Conservation (phyloP, 371 early-diverging fungal genomes). For the Syncephalastrum contaminatum region DNA sequence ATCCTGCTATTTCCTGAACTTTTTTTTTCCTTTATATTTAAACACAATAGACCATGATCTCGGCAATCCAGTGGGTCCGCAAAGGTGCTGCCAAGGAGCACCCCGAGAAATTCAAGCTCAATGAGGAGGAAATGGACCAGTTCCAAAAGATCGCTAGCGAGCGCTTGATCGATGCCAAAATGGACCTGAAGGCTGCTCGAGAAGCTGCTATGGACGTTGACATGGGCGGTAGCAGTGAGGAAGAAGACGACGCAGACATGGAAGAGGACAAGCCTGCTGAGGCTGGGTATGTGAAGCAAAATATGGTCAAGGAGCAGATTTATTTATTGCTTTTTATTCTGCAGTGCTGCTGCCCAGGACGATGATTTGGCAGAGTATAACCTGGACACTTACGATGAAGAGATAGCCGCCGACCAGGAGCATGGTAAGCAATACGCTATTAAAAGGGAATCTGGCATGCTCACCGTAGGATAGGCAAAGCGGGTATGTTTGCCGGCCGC, state of each 20-base stretch:
- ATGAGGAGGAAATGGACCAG: conserved; percentile 83
- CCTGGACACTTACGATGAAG: conserved; percentile 72
- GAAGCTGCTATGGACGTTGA: conserved; percentile 35
- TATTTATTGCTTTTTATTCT: not conserved
- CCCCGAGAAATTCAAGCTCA: conserved; percentile 77
- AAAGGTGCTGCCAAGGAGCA: conserved; percentile 82
- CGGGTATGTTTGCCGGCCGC: conserved; percentile 65
- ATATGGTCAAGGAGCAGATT: not conserved
- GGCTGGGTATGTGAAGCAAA: conserved; percentile 1
- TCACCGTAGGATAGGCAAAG: conserved; percentile 14
- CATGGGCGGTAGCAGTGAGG: conserved; percentile 8
- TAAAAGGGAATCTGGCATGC: conserved; percentile 26
- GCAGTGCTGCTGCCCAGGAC: conserved; percentile 14
- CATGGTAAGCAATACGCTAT: conserved; percentile 25
- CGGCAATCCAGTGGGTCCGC: conserved; percentile 82
- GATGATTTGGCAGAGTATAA: conserved; percentile 75
- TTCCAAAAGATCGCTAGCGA: conserved; percentile 70
- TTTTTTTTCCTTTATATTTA: not conserved
- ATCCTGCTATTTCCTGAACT: not conserved
- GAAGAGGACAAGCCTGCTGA: too few relatives aligned
- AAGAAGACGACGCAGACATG: not conserved
- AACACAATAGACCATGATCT: conserved; percentile 58
- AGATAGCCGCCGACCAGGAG: conserved; percentile 39
- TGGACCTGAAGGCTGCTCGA: conserved; percentile 62
- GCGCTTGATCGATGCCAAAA: conserved; percentile 72